Conservation (phyloP, 805 yeast species). For the Metschnikowia shivogae region DNA sequence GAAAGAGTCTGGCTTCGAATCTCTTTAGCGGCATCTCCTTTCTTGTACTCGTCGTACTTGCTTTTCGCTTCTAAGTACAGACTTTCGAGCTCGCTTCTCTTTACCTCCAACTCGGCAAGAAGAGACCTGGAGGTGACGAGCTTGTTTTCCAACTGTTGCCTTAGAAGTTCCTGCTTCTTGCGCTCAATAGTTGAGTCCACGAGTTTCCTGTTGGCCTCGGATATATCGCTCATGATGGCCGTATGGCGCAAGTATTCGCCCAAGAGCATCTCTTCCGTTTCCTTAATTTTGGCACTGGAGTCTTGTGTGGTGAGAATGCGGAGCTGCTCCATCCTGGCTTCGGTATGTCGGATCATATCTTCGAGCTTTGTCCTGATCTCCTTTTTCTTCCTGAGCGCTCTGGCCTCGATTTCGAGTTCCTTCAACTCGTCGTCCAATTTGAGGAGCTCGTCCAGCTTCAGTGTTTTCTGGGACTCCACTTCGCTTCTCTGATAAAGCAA, state of each 20-base stretch:
- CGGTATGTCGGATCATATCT: conserved; percentile 18
- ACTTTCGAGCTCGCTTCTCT: conserved; percentile 23
- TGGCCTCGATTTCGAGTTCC: conserved; percentile 17
- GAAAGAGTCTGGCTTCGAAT: conserved; percentile 35
- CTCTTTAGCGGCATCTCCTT: conserved; percentile 36
- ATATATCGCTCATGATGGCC: conserved; percentile 20
- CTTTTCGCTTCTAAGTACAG: conserved; percentile 32
- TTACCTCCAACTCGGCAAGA: conserved; percentile 23
- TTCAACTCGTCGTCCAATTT: conserved; percentile 10
- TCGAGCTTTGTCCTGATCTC: conserved; percentile 27
- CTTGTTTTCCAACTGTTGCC: conserved; percentile 14
- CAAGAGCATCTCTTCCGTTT: conserved; percentile 25
- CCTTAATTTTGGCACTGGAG: conserved; percentile 35
- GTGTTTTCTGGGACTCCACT: conserved; percentile 6
- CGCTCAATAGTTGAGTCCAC: conserved; percentile 7
- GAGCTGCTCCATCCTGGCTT: conserved; percentile 12
- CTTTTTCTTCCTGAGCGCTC: conserved; percentile 24
- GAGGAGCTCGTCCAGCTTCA: conserved; percentile 4
- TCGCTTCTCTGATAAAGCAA: conserved; percentile 9
- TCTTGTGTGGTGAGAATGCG: conserved; percentile 31
- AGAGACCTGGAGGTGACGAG: conserved; percentile 18
- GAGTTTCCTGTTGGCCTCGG: conserved; percentile 12
- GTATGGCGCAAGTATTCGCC: conserved; percentile 18
- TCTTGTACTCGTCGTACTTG: conserved; percentile 37
- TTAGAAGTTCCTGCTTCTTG: conserved; percentile 11